phyloP scores from a whole-genome alignment of 2,329 filamentous ascomycete species.

The Colletotrichum cordylinicola region DNA sequence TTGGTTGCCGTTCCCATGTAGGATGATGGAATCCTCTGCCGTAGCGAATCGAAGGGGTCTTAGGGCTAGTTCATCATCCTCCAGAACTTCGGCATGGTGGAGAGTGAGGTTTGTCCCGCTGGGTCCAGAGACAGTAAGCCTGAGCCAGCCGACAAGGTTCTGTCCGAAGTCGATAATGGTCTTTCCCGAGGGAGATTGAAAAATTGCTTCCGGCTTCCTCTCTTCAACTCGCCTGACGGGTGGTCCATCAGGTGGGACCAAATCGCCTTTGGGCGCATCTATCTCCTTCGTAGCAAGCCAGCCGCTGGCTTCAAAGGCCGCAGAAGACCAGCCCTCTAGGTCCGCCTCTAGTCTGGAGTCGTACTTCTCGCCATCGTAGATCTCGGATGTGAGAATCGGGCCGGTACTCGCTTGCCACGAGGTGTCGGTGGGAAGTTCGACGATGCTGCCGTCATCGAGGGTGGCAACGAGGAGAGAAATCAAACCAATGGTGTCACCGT shows the following conservation, averaged over 20 bases:
- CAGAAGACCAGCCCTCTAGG: conserved; percentile 29
- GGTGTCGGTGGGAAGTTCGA: conserved; percentile 38
- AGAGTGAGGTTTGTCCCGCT: conserved; percentile 48
- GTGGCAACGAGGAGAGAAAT: conserved; percentile 43
- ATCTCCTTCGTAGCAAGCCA: conserved; percentile 37
- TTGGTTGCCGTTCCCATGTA: conserved; percentile 24
- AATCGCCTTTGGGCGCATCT: conserved; percentile 31
- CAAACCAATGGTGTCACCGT: conserved; percentile 43
- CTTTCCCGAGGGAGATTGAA: conserved; percentile 44
- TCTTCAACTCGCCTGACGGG: conserved; percentile 45
- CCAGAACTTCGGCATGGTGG: conserved; percentile 60
- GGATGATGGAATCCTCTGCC: conserved; percentile 43
- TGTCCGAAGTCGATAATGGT: conserved; percentile 62
- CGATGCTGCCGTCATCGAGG: conserved; percentile 32
- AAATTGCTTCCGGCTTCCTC: conserved; percentile 33
- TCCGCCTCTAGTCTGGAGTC: conserved; percentile 41
- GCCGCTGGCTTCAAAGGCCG: conserved; percentile 26
- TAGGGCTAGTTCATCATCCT: conserved; percentile 47
- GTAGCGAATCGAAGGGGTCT: conserved; percentile 49
- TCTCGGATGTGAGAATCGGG: conserved; percentile 41
- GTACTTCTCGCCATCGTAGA: conserved; percentile 61
- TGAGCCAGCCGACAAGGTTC: conserved; percentile 59
- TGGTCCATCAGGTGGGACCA: conserved; percentile 47
- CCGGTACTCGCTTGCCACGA: conserved; percentile 40
- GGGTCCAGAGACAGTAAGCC: conserved; percentile 40